These are phyloP conservation scores for Vitrella brassicaformis DNA, from an alignment of 73 alveolate species.

Conservation along the genomic window DNA sequence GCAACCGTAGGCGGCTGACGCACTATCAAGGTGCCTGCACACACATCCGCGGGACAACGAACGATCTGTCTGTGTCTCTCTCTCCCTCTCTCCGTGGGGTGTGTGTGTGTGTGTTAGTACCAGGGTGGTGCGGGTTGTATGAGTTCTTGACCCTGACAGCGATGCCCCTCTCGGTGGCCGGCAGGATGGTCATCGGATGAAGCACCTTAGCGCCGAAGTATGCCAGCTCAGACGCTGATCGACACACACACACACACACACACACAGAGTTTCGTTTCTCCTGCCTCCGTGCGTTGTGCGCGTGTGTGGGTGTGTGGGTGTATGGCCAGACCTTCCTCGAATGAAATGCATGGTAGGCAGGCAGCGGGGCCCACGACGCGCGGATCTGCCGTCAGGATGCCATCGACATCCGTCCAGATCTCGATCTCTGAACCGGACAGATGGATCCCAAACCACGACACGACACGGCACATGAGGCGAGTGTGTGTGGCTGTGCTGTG, in stretches of 20 bases:
- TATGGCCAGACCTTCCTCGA: background rate
- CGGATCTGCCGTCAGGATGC: background rate
- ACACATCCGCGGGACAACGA: background rate
- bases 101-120: no score
- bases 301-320: no score
- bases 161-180: conserved; percentile 1
- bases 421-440: background rate
- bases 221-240: conserved; percentile 23
- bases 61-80: background rate
- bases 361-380: background rate
- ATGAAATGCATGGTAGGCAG: background rate
- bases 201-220: conserved; percentile 32
- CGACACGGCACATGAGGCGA: no score
- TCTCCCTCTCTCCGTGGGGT: background rate
- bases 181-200: conserved; percentile 35
- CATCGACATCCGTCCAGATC: background rate
- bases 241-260: background rate
- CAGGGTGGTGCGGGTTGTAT: background rate
- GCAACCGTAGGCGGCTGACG: no score
- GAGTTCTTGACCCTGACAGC: background rate
- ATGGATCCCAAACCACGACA: no score
- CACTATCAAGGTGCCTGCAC: background rate
- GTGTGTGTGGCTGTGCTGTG: no score
- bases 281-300: no score
- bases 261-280: no score